A percentile compares a stretch with the other conserved stretches of the same genome.
Evolutionary conservation across 2,329 filamentous ascomycete genomes (phyloP).

Genomic region (Plenodomus lindquistii): DNA sequence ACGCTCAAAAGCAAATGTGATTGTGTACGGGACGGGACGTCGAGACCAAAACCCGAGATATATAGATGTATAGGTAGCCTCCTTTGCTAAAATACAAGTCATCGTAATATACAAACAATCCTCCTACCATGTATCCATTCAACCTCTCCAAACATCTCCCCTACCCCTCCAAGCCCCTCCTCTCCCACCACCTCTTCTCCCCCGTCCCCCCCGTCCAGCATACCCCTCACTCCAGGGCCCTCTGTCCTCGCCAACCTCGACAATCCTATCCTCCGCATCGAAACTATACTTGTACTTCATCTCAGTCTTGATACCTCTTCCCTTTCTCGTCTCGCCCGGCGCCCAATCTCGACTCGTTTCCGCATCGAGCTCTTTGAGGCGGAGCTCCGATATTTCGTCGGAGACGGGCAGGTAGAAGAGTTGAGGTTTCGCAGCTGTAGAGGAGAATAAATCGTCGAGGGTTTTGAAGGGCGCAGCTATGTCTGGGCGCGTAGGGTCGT

Average conservation of each 20-base stretch:
- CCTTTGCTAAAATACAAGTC: too few species aligned
- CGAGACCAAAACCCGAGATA: too few species aligned
- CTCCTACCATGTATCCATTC: not conserved
- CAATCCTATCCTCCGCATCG: slow-evolving; percentile 49
- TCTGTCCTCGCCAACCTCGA: slow-evolving; percentile 46
- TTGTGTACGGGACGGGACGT: too few species aligned
- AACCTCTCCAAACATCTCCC: slow-evolving; percentile 14
- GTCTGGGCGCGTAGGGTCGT: slow-evolving; percentile 8
- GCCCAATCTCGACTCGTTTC: slow-evolving; percentile 50
- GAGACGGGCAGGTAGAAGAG: slow-evolving; percentile 69
- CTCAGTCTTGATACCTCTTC: slow-evolving; percentile 32
- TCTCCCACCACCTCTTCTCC: slow-evolving; percentile 4
- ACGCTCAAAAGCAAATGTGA: too few species aligned
- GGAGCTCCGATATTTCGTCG: slow-evolving; percentile 64
- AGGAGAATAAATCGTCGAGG: slow-evolving; percentile 63
- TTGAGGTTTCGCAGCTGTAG: slow-evolving; percentile 64
- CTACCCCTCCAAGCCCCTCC: slow-evolving; percentile 6
- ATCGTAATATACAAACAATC: too few species aligned
- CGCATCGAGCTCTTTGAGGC: slow-evolving; percentile 63
- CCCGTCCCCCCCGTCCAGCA: slow-evolving; percentile 12
- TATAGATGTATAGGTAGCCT: too few species aligned
- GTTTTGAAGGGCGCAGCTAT: slow-evolving; percentile 52
- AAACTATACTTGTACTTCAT: slow-evolving; percentile 48
- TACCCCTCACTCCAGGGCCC: slow-evolving; percentile 33
- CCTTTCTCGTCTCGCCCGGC: slow-evolving; percentile 33